Conservation (phyloP, 2,329 filamentous ascomycete species). For the Neurospora crassa region DNA sequence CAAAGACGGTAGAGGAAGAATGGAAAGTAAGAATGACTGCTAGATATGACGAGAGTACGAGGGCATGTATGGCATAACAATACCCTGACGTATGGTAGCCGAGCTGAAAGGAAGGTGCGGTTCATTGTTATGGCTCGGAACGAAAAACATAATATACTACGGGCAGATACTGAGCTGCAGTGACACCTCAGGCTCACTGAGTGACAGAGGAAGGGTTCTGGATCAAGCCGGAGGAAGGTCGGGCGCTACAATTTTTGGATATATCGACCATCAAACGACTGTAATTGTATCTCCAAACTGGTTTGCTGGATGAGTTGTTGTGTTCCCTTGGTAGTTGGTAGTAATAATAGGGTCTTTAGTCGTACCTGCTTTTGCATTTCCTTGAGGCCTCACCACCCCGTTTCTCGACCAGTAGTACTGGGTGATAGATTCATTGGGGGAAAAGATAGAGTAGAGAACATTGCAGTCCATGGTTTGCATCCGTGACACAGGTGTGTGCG, state of each 20-base stretch:
- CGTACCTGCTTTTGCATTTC: background rate
- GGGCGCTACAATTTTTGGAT: background rate
- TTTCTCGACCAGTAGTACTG: background rate
- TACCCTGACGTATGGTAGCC: background rate
- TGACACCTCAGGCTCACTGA: background rate
- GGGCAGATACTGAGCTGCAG: background rate
- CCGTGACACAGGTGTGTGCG: background rate
- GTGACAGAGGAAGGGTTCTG: background rate
- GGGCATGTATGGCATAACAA: too few relatives aligned
- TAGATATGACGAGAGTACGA: too few relatives aligned
- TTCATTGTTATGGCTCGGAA: background rate
- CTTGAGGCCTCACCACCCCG: background rate
- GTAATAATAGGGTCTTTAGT: background rate
- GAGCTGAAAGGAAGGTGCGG: background rate
- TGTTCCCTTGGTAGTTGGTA: background rate
- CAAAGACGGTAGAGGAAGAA: background rate
- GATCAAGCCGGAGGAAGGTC: background rate
- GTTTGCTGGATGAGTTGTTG: background rate
- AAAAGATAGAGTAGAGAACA: background rate
- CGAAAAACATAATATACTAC: background rate
- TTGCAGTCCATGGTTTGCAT: background rate
- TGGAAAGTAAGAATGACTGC: background rate
- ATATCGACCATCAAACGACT: background rate
- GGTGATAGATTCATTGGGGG: background rate
- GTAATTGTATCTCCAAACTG: background rate